phyloP scores from a whole-genome alignment of 495 filamentous ascomycete species.

The Symbiotaphrina buchneri region DNA sequence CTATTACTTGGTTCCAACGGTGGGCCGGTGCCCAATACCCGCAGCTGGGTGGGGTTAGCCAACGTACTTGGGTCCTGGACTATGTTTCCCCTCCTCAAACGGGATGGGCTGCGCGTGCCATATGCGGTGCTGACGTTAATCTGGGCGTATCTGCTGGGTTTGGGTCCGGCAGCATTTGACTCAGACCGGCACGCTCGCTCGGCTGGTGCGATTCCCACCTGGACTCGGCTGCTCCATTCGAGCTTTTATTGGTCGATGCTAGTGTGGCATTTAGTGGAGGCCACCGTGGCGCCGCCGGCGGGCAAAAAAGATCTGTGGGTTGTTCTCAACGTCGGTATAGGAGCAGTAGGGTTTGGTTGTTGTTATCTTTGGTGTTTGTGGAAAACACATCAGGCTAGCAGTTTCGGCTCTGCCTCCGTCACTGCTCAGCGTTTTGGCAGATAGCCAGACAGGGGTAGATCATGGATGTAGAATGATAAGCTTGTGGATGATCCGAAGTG shows the following conservation, averaged over 20 bases:
- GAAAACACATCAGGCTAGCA: no score
- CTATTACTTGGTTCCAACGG: constrained; percentile 55
- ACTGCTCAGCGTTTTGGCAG: no score
- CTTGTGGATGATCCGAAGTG: no score
- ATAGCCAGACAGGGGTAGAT: no score
- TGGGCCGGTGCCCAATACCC: constrained; percentile 47
- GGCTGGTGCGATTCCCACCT: constrained; percentile 19
- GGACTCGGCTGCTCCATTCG: constrained; percentile 44
- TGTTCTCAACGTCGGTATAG: constrained; percentile 69
- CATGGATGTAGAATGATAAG: no score
- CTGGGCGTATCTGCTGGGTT: constrained; percentile 75
- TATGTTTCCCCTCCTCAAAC: constrained; percentile 70
- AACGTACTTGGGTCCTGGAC: constrained; percentile 88
- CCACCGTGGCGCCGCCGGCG: constrained; percentile 36
- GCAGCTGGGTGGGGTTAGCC: constrained; percentile 82
- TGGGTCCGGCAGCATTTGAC: constrained; percentile 62
- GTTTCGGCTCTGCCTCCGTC: no score
- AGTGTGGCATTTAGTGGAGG: constrained; percentile 58
- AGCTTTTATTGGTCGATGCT: constrained; percentile 55
- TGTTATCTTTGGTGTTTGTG: constrained; percentile 81
- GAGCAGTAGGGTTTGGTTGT: constrained; percentile 61
- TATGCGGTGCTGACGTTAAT: constrained; percentile 65
- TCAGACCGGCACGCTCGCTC: constrained; percentile 17
- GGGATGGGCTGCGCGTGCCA: constrained; percentile 64
- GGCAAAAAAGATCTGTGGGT: constrained; percentile 85